Percentiles rank a stretch among this genome's conserved stretches.
Conservation (phyloP, 2,329 filamentous ascomycete species). For the Apiospora koreana region DNA sequence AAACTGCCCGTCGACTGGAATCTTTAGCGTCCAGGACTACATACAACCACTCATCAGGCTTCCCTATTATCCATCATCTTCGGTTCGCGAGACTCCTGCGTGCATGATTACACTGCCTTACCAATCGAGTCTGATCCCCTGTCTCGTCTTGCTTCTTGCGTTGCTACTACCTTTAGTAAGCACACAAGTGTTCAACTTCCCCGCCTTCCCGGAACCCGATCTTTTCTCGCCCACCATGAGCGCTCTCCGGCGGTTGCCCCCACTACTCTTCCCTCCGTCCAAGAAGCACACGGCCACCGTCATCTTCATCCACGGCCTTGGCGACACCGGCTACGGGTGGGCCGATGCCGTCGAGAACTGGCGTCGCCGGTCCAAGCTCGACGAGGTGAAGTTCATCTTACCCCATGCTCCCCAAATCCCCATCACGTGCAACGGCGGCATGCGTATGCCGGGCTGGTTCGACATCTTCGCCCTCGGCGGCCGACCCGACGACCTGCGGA, state of each 20-base stretch:
- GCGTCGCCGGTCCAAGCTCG: slow-evolving; percentile 75
- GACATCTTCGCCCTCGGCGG: slow-evolving; percentile 55
- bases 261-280: slow-evolving; percentile 30
- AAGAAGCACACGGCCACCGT: slow-evolving; percentile 83
- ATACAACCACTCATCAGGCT: not conserved
- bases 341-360: slow-evolving; percentile 83
- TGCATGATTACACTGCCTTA: not conserved
- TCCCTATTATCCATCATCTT: not conserved
- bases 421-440: slow-evolving; percentile 78
- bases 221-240: slow-evolving; percentile 16
- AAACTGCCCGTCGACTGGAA: not conserved
- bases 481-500: slow-evolving; percentile 29
- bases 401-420: slow-evolving; percentile 87
- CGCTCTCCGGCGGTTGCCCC: slow-evolving; percentile 26
- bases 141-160: not conserved
- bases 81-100: not conserved
- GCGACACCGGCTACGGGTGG: slow-evolving; percentile 81
- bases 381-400: slow-evolving; percentile 91
- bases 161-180: not conserved
- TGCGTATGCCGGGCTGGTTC: slow-evolving; percentile 86
- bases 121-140: not conserved
- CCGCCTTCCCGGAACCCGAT: not conserved
- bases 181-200: not conserved
- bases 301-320: slow-evolving; percentile 91
- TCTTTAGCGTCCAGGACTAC: not conserved